Percentiles rank a stretch among this genome's conserved stretches.
Evolutionary conservation across 805 yeast species (phyloP).

Genomic region (Ogataea minuta): DNA sequence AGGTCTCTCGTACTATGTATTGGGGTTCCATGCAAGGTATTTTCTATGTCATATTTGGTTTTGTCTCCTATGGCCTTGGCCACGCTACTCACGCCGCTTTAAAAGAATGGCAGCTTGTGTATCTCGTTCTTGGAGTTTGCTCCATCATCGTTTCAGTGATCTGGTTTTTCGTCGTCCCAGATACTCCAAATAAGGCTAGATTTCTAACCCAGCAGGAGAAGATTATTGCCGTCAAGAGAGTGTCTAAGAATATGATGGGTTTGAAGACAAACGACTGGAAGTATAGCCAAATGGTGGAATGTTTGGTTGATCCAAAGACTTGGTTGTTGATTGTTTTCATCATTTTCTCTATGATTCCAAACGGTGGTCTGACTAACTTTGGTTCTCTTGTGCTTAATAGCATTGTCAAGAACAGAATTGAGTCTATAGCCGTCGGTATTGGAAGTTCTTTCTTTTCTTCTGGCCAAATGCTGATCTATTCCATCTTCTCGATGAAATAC

Average conservation of each 20-base stretch:
- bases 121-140: constrained; percentile 27
- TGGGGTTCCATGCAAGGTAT: constrained; percentile 17
- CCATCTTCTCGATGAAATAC: constrained; percentile 14
- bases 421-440: constrained; percentile 20
- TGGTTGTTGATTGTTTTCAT: constrained; percentile 23
- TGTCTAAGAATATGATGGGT: constrained; percentile 31
- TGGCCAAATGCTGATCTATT: constrained; percentile 24
- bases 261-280: constrained; percentile 31
- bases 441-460: constrained; percentile 27
- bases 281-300: constrained; percentile 23
- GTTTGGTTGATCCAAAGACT: constrained; percentile 25
- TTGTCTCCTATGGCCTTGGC: constrained; percentile 32
- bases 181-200: constrained; percentile 28
- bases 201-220: constrained; percentile 30
- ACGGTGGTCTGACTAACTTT: constrained; percentile 32
- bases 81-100: constrained; percentile 16
- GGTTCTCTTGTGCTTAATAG: constrained; percentile 26
- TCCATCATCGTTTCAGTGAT: constrained; percentile 26
- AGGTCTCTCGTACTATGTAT: constrained; percentile 28
- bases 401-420: constrained; percentile 19
- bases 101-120: constrained; percentile 31
- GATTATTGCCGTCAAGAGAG: constrained; percentile 26
- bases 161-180: constrained; percentile 27
- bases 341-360: constrained; percentile 30
- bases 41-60: constrained; percentile 13